Percentiles rank a stretch among this genome's conserved stretches.
These are phyloP conservation scores for Cryptosporidium meleagridis DNA, from an alignment of 169 alveolate species.

Conservation along the genomic window DNA sequence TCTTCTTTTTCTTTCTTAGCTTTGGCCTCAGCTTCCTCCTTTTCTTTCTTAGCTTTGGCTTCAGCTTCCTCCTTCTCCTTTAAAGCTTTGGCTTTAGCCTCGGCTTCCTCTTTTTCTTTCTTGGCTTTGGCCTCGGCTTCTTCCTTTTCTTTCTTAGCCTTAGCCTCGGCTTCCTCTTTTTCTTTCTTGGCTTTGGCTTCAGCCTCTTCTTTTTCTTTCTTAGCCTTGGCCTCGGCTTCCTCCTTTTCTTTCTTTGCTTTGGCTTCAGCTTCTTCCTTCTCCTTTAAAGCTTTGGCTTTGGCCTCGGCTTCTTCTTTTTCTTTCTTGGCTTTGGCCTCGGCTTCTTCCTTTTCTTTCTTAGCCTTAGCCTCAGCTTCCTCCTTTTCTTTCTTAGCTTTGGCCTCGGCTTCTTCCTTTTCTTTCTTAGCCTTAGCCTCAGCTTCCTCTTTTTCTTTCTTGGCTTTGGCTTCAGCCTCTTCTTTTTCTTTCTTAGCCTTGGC, in stretches of 20 bases:
- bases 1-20: neutral
- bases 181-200: slow-evolving; percentile 13
- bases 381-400: too few species aligned
- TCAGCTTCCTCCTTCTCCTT: slow-evolving; percentile 14
- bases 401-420: too few species aligned
- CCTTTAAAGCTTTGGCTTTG: neutral
- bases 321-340: slow-evolving; percentile 17
- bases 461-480: slow-evolving; percentile 34
- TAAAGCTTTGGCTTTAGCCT: too few species aligned
- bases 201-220: too few species aligned
- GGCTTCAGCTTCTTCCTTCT: too few species aligned
- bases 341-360: neutral
- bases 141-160: too few species aligned
- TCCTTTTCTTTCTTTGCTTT: too few species aligned
- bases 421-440: neutral
- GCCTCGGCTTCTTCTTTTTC: neutral
- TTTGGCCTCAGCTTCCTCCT: neutral
- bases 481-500: slow-evolving; percentile 16
- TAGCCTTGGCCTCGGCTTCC: too few species aligned
- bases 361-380: slow-evolving; percentile 28
- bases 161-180: neutral
- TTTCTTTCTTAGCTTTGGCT: neutral
- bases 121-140: too few species aligned
- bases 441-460: slow-evolving; percentile 25
- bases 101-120: too few species aligned